These are phyloP conservation scores for Saccharum officinarum DNA, from an alignment of 176 grass and related monocot genomes.

Conservation along the genomic window DNA sequence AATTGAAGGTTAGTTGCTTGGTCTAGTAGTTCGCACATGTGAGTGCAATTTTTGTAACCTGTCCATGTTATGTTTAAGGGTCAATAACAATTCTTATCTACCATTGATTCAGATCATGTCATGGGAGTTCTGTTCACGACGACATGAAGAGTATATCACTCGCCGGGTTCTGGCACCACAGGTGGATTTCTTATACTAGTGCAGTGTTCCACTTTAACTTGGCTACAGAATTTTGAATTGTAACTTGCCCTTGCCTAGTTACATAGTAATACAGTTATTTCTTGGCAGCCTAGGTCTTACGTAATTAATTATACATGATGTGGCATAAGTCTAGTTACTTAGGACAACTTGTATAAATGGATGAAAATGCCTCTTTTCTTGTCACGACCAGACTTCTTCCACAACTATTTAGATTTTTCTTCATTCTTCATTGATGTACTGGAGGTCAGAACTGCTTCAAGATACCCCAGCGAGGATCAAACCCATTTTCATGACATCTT, in stretches of 20 bases:
- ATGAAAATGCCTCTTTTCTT: neutral
- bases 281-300: conserved; percentile 1
- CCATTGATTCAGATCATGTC: conserved; percentile 69
- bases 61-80: conserved; percentile 30
- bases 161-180: conserved; percentile 77
- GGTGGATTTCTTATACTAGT: conserved; percentile 43
- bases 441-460: neutral
- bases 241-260: neutral
- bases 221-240: neutral
- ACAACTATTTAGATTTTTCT: neutral
- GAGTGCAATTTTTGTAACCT: neutral
- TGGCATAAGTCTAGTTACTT: neutral
- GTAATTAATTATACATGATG: neutral
- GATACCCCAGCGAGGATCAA: neutral
- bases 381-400: neutral
- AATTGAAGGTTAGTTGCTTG: conserved; percentile 67
- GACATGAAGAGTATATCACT: conserved; percentile 88
- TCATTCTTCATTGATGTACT: neutral
- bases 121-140: conserved; percentile 92
- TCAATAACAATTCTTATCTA: conserved; percentile 31
- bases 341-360: neutral
- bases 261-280: neutral
- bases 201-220: neutral
- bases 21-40: neutral
- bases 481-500: neutral